Base-by-base conservation (phyloP, 2,329 filamentous ascomycete genomes). In the Arthrobotrys sphaeroides region DNA sequence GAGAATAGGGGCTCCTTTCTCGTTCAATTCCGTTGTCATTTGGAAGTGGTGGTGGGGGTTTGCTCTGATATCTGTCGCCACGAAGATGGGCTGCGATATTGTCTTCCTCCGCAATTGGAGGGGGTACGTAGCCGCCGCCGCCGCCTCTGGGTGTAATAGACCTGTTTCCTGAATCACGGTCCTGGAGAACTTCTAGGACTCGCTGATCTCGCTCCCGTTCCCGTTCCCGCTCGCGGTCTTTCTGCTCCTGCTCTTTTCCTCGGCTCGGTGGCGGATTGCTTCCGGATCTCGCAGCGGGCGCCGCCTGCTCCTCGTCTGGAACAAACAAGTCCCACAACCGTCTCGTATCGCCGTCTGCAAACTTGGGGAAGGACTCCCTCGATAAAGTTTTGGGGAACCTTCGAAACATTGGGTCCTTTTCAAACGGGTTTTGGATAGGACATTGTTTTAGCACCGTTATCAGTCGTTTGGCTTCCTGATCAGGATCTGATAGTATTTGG, bases 401-500 rank as follows among this genome's bases (percentile, higher is more conserved):
- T 38, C 57, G 45, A 13, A 76, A 42, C 57, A 66, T 66, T 9
- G 73, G 65, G 42, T 76, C 73, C 20, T 65, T 75, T 28, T 73
- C 68, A 26, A 78, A 77, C 2, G 74, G 61, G 22, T 79, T 78
- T 4, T 77, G 69, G 26, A 80, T 73, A 1, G 76, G 75, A 55
- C 78, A 79, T 22, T 69, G 61, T 18, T 69, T 73, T 24, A 80
- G 51, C 3, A 79, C 49, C 7, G 77, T 79, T 26, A 78, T 78
- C 5, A 80, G 51, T 6, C 79, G 77, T 31, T 55, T 61, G 12
- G 77, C 64, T 42, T 80, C 79, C 12, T 78, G 78, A 28, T 64
- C 66, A 1, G 79, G 79, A 38, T 77, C 57, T 6, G 79, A 77
- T 45, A 79, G 76, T n/a, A 80, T 75, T 43, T 79, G 79, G 18